Evolutionary conservation across 169 alveolate genomes (phyloP), one percentile per base, ranked within the genome.

Genomic region (Cryptosporidium bovis): DNA sequence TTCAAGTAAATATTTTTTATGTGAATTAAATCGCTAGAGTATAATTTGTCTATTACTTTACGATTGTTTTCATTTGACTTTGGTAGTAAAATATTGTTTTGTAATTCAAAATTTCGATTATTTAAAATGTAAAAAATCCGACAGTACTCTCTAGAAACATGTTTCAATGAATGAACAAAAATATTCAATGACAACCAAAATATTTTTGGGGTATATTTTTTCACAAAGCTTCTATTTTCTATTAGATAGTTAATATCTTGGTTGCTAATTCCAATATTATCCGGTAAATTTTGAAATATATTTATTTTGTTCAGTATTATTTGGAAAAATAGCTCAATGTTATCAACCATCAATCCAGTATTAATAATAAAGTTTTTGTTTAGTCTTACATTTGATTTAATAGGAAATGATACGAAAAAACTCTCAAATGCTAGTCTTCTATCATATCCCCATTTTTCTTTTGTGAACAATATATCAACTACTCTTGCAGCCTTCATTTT

Each of bases 151-250:
- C 18, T 62, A n/a, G 87, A 60, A 60, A 60, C 24, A 60, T 4
- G 40, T 77, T 62, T 56, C 60, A 77, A 20, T 60, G 87, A 77
- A 62, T 62, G 33, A 12, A 77, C 12, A 44, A 77, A 66, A 29
- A 33, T 56, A 20, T 27, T 29, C 13, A 77, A 20, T 13, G 87
- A 60, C 2, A 60, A 64, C 87, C 87, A 77, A 62, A 77, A 60
- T 27, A 77, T n/a, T 60, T 56, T 60, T 18, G 87, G 87, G 3
- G 33, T 51, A 24, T 51, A 24, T 27, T 77, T 53, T 16, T 40
- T 77, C 1, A 62, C 46, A 34, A 36, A 60, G 18, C 64, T 50
- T 24, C 71, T 20, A 29, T 62, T 56, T 8, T 65, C 27, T 40
- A 62, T 40, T 20, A 77, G 16, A 2, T 13, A 20, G 13, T 18